Evolutionary conservation across 2,329 filamentous ascomycete genomes (phyloP).

Genomic region (Hypoxylon sp.): DNA sequence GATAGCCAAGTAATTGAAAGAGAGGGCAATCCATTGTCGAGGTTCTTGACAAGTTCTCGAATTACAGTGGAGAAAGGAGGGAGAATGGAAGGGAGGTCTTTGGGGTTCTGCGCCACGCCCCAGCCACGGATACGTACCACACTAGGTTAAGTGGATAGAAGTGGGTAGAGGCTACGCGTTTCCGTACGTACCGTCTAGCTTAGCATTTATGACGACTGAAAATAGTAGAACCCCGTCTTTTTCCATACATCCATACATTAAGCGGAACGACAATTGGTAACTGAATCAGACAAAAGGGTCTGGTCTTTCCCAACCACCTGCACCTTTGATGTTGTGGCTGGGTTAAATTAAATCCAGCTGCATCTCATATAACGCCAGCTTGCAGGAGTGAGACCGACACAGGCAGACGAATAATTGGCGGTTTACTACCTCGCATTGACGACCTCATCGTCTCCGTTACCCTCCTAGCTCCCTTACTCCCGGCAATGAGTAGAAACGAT

Average conservation of each 20-base stretch:
- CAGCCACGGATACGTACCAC: not conserved
- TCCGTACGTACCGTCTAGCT: conserved; percentile 24
- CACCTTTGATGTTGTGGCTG: conserved; percentile 21
- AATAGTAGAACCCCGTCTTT: conserved; percentile 1
- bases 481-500: conserved; percentile 26
- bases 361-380: conserved; percentile 13
- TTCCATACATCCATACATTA: conserved; percentile 13
- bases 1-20: no score
- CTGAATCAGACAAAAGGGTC: conserved; percentile 1
- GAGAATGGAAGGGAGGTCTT: no score
- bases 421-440: conserved; percentile 13
- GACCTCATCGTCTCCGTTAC: not conserved
- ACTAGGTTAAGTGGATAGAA: not conserved
- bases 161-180: conserved; percentile 16
- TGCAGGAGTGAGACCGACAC: conserved; percentile 1
- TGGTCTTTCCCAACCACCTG: not conserved
- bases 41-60: no score
- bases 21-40: no score
- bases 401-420: conserved; percentile 21
- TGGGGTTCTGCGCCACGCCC: no score
- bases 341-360: conserved; percentile 8
- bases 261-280: conserved; percentile 7
- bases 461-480: conserved; percentile 7
- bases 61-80: no score
- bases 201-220: conserved; percentile 9